Conservation (phyloP, 805 yeast species). For the Pichia occidentalis region DNA sequence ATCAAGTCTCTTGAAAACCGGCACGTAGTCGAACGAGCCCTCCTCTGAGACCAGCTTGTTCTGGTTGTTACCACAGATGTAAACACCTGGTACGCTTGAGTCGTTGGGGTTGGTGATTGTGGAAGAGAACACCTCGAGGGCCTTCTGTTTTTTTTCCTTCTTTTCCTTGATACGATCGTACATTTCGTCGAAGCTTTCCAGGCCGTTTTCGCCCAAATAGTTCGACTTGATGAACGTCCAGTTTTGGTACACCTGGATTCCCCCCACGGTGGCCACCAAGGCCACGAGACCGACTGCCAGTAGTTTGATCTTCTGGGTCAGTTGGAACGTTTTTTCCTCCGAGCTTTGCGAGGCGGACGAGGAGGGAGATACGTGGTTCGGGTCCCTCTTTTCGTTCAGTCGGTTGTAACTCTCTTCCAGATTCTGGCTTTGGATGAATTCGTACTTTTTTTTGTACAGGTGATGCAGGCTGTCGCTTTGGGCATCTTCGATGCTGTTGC, state of each 20-base stretch:
- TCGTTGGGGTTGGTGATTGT: slow-evolving; percentile 31
- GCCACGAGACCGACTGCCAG: slow-evolving; percentile 36
- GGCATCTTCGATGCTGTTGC: no score
- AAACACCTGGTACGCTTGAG: slow-evolving; percentile 49
- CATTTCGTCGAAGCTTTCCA: slow-evolving; percentile 33
- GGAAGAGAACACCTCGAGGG: slow-evolving; percentile 17
- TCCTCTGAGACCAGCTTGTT: slow-evolving; percentile 29
- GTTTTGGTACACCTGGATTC: slow-evolving; percentile 32
- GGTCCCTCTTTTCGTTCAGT: no score
- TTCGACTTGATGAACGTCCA: slow-evolving; percentile 35
- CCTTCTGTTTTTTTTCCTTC: slow-evolving; percentile 18
- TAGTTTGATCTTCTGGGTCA: slow-evolving; percentile 39
- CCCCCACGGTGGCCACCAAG: slow-evolving; percentile 34
- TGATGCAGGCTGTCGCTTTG: slow-evolving; percentile 5
- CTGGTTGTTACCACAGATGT: slow-evolving; percentile 55
- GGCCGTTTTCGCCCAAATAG: slow-evolving; percentile 27
- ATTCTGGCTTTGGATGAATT: slow-evolving; percentile 10
- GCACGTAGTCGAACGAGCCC: slow-evolving; percentile 23
- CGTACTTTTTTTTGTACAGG: slow-evolving; percentile 9
- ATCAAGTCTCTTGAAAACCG: slow-evolving; percentile 52
- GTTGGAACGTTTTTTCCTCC: slow-evolving; percentile 31
- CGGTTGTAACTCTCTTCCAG: slow-evolving; percentile 8
- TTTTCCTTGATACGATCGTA: slow-evolving; percentile 28
- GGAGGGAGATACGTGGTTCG: no score
- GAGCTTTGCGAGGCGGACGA: no score